Evolutionary conservation across 495 filamentous ascomycete species (phyloP), one percentile per base, ranked within the genome.

Genomic region (Penicillium flavigenum): DNA sequence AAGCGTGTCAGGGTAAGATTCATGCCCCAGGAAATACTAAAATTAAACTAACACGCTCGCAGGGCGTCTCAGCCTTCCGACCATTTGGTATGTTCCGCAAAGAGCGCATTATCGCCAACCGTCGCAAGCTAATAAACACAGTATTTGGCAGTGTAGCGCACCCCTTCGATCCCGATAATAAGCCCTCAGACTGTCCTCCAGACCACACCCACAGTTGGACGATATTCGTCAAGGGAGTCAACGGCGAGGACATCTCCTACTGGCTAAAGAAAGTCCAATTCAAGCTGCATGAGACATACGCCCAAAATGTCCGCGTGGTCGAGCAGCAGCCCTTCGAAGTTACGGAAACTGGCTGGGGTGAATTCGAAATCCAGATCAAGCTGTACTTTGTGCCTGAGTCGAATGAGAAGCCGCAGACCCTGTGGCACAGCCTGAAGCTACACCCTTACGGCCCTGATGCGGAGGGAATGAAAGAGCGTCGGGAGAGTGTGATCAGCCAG

Each of bases 221-320:
- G 60, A 88, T 98, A 41, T 97, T 90, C 70, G 90, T 98, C 51
- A 88, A 88, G 56, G 89, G 90, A 56, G 75, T 96, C 61, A 86
- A 92, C 69, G 88, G 86, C 69, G 84, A 88, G 62, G 89, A 96
- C 75, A 88, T 96, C 65, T 91, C 89, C 50, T 92, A 94, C 76
- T 98, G 94, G 89, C 82, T 98, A 61, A 91, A 92, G 54, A 94
- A 96, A 66, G 94, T 97, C 5, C 90, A 95, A 70, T 98, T 98
- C 80, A 97, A 97, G 69, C 83, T 98, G 4, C 91, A 96, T 79
- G 92, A 97, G 65, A 94, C 92, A 5, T 97, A 96, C 70, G 83
- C 89, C 36, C 92, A 96, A 68, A 86, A 87, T 59, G 78, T 92
- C 2, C 88, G 94, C 57, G 91, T 87, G 45, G 70, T 91, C 76